Percentiles rank a stretch among this genome's conserved stretches.
phyloP scores from a whole-genome alignment of 2,329 filamentous ascomycete species.

The Phyllosticta citriasiana region DNA sequence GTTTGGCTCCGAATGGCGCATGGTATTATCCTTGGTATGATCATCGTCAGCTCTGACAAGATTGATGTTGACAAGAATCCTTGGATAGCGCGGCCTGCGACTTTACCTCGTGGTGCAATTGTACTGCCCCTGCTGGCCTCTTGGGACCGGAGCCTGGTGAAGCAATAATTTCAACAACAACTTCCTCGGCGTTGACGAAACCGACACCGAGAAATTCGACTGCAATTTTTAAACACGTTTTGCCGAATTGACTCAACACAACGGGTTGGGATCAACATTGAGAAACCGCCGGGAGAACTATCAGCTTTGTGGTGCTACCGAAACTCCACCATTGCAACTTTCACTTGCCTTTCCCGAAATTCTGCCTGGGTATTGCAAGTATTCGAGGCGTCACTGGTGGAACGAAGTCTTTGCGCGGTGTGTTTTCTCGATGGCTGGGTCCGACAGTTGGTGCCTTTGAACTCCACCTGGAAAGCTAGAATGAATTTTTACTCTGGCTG shows the following conservation, averaged over 20 bases:
- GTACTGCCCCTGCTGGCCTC: slow-evolving; percentile 3
- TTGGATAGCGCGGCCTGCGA: slow-evolving; percentile 2
- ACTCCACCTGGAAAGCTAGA: no score
- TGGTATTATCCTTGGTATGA: slow-evolving; percentile 5
- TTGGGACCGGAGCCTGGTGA: not conserved
- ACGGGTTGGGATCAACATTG: not conserved
- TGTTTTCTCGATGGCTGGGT: no score
- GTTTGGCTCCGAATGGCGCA: not conserved
- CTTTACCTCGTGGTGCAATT: slow-evolving; percentile 8
- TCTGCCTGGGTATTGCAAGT: no score
- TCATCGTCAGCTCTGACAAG: not conserved
- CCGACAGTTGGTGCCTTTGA: no score
- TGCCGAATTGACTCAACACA: not conserved
- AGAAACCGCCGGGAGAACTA: no score
- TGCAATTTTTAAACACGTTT: not conserved
- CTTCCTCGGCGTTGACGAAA: not conserved
- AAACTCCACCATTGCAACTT: no score
- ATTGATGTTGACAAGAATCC: not conserved
- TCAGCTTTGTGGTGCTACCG: no score
- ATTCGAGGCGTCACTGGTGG: no score
- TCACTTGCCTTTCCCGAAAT: no score
- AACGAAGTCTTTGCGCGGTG: no score
- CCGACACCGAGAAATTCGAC: not conserved
- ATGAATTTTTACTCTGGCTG: no score
- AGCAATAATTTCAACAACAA: not conserved